Base-by-base conservation (phyloP, 306 rosid species). In the Acacia crassicarpa region DNA sequence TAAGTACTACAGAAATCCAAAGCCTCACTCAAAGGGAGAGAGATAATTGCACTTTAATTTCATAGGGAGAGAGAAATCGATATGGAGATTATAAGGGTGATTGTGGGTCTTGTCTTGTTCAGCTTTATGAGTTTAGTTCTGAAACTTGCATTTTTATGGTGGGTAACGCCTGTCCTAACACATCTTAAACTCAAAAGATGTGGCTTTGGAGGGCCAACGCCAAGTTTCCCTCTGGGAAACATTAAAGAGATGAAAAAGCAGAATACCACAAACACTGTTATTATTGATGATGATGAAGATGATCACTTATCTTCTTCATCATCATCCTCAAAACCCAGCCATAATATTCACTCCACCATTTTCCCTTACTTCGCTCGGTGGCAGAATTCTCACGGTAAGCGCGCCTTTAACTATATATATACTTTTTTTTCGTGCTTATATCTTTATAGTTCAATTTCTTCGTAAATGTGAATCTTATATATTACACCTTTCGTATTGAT, bases 141-240 rank as follows among this genome's bases (percentile, higher is more conserved):
- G 79, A 87, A 56, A 40, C 48, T 87, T 30, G 9, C 62, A 38
- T 82, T 56, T 41, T 79, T 67, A n/a, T 87, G 81, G 32, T 91
- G 92, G 93, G 69, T 91, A 69, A 82, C 70, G 38, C 95, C 95
- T 3, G n/a, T 72, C 45, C 45, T 58, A 41, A 70, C 78, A 13
- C 80, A 78, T 65, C 38, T 44, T 20, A 89, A 88, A 71, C 82
- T 91, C 2, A 90, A 86, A 83, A 78, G 78, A 83, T 85, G 85
- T 80, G 93, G 95, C 2, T 82, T 91, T 65, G 46, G 67, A 48
- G 95, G 95, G 40, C 95, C 95, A 63, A 27, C 85, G 19, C 95
- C 95, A 27, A 78, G 76, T 32, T 91, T 91, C 65, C 95, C 95
- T 0, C 77, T 91, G 2, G 93, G 95, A 67, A 91, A 91, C 71